A percentile compares a stretch with the other conserved stretches of the same genome.
Evolutionary conservation across 257 asterid species (phyloP).

Genomic region (Jacaranda mimosifolia): DNA sequence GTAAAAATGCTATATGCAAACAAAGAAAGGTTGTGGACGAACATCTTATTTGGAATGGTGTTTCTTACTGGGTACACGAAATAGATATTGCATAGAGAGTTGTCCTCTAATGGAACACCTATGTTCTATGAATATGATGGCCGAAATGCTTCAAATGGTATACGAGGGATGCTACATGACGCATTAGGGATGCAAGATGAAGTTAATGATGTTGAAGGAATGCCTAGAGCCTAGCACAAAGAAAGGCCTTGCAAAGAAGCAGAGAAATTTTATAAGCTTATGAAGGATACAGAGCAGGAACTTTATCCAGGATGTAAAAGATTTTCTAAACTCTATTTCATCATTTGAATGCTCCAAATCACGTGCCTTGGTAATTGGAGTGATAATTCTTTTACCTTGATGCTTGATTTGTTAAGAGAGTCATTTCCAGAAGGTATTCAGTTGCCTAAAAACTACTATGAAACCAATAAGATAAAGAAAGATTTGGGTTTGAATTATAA

Average conservation of each 20-base stretch:
- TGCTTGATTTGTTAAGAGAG: constrained; percentile 19
- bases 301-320: too few species aligned
- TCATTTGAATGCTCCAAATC: too few species aligned
- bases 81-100: not conserved
- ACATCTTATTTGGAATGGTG: not conserved
- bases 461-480: constrained; percentile 4
- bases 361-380: constrained; percentile 17
- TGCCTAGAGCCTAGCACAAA: too few species aligned
- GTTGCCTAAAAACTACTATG: constrained; percentile 19
- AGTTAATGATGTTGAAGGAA: too few species aligned
- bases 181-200: not conserved
- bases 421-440: not conserved
- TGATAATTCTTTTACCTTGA: constrained; percentile 4
- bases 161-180: not conserved
- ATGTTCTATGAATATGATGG: not conserved
- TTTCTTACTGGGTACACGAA: not conserved
- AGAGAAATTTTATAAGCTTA: too few species aligned
- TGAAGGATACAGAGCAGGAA: too few species aligned
- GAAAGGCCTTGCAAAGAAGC: too few species aligned
- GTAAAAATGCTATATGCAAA: too few species aligned
- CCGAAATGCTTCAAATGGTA: not conserved
- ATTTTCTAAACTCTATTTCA: too few species aligned
- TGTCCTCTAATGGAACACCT: not conserved
- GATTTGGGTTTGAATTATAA: constrained; percentile 28
- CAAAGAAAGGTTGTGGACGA: not conserved